phyloP scores from a whole-genome alignment of 78 protist species.

The Dictyostelium firmibasis region DNA sequence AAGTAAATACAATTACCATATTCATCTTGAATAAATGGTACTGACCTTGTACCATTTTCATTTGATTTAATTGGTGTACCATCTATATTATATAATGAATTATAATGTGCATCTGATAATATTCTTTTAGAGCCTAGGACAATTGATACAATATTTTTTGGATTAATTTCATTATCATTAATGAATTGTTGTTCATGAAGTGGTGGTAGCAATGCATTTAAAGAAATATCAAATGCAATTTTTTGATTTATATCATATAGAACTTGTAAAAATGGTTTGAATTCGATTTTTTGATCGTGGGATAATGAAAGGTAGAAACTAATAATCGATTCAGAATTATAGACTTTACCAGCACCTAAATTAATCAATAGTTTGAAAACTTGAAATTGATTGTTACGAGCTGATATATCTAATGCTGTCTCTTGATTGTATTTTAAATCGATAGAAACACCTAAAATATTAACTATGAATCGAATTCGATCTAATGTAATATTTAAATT shows the following conservation, averaged over 20 bases:
- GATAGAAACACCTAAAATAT: neutral
- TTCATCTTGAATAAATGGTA: neutral
- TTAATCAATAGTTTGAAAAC: neutral
- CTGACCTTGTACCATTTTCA: neutral
- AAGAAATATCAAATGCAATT: neutral
- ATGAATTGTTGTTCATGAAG: neutral
- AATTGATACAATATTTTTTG: neutral
- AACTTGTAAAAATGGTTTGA: neutral
- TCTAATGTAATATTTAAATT: neutral
- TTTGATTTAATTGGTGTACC: neutral
- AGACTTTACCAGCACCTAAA: neutral
- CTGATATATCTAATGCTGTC: neutral
- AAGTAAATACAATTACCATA: neutral
- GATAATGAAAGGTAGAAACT: neutral
- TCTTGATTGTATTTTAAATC: neutral
- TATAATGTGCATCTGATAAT: neutral
- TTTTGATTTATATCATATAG: neutral
- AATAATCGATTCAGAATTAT: neutral
- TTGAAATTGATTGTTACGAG: neutral
- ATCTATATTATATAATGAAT: neutral
- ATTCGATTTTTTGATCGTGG: neutral
- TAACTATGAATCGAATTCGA: neutral
- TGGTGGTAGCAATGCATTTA: neutral
- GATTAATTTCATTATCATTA: neutral
- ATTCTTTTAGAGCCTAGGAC: neutral